Conservation (phyloP, 768 basidiomycete species). For the Fomitopsis pulvina region DNA sequence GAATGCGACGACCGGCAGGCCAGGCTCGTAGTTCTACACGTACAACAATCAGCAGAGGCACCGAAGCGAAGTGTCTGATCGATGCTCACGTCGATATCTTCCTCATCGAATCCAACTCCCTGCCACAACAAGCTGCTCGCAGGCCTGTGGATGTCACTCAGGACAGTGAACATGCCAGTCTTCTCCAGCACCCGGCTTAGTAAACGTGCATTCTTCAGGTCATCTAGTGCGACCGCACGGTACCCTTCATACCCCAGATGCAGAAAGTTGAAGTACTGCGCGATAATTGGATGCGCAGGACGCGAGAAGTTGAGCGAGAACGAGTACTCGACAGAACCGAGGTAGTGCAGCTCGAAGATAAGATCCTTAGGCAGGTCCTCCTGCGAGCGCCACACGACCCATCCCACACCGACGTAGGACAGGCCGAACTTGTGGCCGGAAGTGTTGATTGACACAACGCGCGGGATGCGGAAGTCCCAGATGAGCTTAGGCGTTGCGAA, state of each 20-base stretch:
- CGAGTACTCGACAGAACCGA: constrained; percentile 63
- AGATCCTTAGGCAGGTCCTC: constrained; percentile 59
- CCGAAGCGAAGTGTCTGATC: constrained; percentile 1
- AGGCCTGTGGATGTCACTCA: constrained; percentile 50
- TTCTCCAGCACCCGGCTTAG: constrained; percentile 56
- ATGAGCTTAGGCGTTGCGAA: constrained; percentile 46
- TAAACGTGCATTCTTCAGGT: constrained; percentile 58
- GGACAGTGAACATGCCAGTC: constrained; percentile 43
- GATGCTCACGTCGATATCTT: constrained; percentile 55
- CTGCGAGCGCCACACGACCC: constrained; percentile 56
- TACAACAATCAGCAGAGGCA: neutral
- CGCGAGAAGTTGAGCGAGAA: constrained; percentile 61
- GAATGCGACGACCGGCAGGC: constrained; percentile 48
- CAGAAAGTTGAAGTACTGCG: constrained; percentile 58
- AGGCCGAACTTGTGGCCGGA: constrained; percentile 59
- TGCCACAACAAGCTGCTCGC: constrained; percentile 22
- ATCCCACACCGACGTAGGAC: constrained; percentile 53
- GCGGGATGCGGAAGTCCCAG: constrained; percentile 57
- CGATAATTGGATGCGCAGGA: constrained; percentile 54
- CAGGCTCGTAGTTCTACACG: constrained; percentile 38
- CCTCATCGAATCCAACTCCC: constrained; percentile 37
- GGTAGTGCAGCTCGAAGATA: constrained; percentile 55
- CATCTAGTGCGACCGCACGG: constrained; percentile 37
- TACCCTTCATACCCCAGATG: constrained; percentile 55
- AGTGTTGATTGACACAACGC: constrained; percentile 54